Percentiles rank a stretch among this genome's conserved stretches.
These are phyloP conservation scores for Paramecium bursaria DNA, from an alignment of 73 alveolate genomes.

Conservation along the genomic window DNA sequence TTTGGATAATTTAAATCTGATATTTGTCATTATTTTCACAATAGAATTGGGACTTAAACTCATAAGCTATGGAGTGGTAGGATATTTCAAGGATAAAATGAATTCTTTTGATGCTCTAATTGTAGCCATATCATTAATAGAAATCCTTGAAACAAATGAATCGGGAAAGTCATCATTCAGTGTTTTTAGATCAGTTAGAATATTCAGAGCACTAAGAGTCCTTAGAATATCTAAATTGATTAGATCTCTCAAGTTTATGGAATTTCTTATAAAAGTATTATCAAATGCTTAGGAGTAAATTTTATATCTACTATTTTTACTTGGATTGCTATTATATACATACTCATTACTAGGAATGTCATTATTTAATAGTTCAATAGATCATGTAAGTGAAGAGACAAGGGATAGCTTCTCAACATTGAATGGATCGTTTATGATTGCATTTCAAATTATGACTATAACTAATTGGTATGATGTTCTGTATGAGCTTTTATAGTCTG, in stretches of 20 bases:
- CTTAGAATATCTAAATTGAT: constrained; percentile 85
- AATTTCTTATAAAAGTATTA: constrained; percentile 75
- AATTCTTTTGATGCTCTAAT: constrained; percentile 94
- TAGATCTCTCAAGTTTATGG: constrained; percentile 83
- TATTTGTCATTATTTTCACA: constrained; percentile 90
- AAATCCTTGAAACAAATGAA: too few species aligned
- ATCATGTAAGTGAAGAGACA: background rate
- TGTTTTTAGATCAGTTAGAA: constrained; percentile 85
- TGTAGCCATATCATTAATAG: constrained; percentile 88
- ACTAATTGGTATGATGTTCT: constrained; percentile 67
- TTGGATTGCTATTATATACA: constrained; percentile 77
- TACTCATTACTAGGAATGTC: constrained; percentile 80
- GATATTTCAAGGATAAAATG: constrained; percentile 92
- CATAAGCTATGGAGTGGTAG: constrained; percentile 91
- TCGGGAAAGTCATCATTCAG: constrained; percentile 77
- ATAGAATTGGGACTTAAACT: constrained; percentile 92
- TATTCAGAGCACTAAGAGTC: constrained; percentile 85
- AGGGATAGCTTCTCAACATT: constrained; percentile 33
- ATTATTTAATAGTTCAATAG: constrained; percentile 74
- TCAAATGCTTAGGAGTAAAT: constrained; percentile 71
- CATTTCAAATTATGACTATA: constrained; percentile 30
- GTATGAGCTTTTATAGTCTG: constrained; percentile 30
- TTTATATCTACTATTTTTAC: constrained; percentile 77
- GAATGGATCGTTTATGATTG: background rate
- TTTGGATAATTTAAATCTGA: constrained; percentile 78